Conservation (phyloP, 2,329 filamentous ascomycete species). For the Dothiorella sarmentorum region DNA sequence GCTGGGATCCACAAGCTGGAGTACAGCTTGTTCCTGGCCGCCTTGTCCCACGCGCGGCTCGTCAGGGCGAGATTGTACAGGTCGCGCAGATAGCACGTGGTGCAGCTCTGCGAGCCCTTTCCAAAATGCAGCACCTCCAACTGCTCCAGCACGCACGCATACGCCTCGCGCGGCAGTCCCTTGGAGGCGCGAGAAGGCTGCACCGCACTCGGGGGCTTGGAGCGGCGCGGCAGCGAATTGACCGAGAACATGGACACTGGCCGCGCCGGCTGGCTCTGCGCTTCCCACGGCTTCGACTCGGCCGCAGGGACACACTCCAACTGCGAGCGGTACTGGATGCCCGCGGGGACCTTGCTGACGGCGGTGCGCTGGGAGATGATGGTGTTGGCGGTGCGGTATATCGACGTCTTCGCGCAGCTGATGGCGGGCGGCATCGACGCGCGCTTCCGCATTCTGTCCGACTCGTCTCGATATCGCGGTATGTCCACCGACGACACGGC, state of each 20-base stretch:
- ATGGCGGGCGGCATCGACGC: not conserved
- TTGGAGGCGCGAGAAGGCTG: constrained; percentile 41
- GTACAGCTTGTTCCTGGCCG: constrained; percentile 51
- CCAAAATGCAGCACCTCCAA: constrained; percentile 44
- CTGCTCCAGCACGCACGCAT: constrained; percentile 53
- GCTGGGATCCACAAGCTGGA: constrained; percentile 45
- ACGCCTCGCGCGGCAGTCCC: constrained; percentile 52
- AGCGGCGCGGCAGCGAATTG: not conserved
- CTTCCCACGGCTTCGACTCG: not conserved
- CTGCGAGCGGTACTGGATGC: not conserved
- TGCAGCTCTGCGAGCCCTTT: constrained; percentile 39
- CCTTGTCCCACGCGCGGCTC: constrained; percentile 55
- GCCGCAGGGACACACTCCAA: not conserved
- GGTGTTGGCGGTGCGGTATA: constrained; percentile 9
- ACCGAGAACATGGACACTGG: not conserved
- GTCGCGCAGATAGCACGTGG: constrained; percentile 54
- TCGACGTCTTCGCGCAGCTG: not conserved
- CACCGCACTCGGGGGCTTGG: not conserved
- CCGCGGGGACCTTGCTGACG: not conserved
- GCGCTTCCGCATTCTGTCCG: not conserved
- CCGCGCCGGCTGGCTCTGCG: not conserved
- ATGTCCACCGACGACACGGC: constrained; percentile 12
- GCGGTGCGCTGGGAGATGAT: constrained; percentile 10
- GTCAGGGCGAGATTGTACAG: constrained; percentile 52
- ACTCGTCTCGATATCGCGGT: not conserved